A percentile compares a stretch with the other conserved stretches of the same genome.
phyloP scores from a whole-genome alignment of 768 basidiomycete species.

The Mycena filopes region DNA sequence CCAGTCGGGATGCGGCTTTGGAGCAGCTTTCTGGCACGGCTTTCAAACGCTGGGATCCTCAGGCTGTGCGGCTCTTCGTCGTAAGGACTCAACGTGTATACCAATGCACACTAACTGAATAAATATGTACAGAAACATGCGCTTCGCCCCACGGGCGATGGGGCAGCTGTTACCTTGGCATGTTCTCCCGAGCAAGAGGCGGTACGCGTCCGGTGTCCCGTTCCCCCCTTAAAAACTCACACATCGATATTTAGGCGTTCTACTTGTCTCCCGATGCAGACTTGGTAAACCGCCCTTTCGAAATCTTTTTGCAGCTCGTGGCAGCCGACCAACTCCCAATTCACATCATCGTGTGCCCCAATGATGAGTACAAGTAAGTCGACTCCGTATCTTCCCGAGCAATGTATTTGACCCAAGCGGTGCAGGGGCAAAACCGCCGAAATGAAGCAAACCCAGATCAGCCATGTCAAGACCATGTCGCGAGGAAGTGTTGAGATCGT shows the following conservation, averaged over 20 bases:
- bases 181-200: slow-evolving; percentile 4
- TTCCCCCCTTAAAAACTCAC: background rate
- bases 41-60: slow-evolving; percentile 4
- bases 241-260: background rate
- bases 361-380: no score
- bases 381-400: no score
- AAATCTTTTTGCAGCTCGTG: slow-evolving; percentile 1
- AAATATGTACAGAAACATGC: background rate
- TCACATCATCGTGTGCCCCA: background rate
- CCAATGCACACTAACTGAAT: no score
- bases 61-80: background rate
- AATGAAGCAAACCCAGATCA: no score
- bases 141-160: background rate
- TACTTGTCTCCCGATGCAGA: background rate
- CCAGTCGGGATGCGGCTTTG: background rate
- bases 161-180: background rate
- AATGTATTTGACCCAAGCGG: no score
- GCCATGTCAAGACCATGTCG: no score
- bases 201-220: no score
- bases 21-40: background rate
- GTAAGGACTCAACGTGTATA: no score
- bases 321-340: slow-evolving; percentile 3
- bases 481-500: no score
- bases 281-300: slow-evolving; percentile 7
- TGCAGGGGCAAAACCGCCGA: no score